Evolutionary conservation across 768 basidiomycete genomes (phyloP).

Genomic region (Amanita exitialis): DNA sequence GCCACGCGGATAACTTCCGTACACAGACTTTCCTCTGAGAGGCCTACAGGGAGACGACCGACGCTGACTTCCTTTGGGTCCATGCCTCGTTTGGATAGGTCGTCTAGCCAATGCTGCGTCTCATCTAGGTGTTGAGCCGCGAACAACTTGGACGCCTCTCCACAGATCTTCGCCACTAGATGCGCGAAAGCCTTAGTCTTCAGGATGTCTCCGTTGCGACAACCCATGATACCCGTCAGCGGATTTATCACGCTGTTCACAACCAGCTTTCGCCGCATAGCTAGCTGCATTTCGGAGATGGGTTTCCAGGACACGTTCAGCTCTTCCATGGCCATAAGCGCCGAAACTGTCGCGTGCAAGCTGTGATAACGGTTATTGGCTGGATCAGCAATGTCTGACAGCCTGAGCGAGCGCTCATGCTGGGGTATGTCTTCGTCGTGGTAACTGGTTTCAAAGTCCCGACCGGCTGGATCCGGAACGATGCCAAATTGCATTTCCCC

Average conservation of each 20-base stretch:
- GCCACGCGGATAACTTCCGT: constrained; percentile 52
- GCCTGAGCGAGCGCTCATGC: constrained; percentile 30
- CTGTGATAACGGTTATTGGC: constrained; percentile 38
- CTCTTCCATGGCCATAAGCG: constrained; percentile 41
- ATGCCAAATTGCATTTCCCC: constrained; percentile 75
- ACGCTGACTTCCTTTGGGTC: constrained; percentile 16
- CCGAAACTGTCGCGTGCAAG: constrained; percentile 60
- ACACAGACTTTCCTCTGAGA: constrained; percentile 36
- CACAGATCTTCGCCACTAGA: constrained; percentile 45
- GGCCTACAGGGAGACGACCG: constrained; percentile 33
- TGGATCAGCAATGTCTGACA: constrained; percentile 44
- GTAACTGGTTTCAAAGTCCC: constrained; percentile 53
- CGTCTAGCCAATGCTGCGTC: constrained; percentile 21
- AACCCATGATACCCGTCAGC: constrained; percentile 71
- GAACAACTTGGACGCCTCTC: constrained; percentile 60
- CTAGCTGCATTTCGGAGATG: constrained; percentile 53
- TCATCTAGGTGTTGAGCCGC: constrained; percentile 37
- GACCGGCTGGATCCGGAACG: constrained; percentile 53
- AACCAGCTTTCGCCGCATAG: constrained; percentile 72
- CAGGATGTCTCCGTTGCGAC: constrained; percentile 72
- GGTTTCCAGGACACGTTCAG: constrained; percentile 60
- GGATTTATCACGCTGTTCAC: constrained; percentile 81
- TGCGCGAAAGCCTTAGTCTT: constrained; percentile 27
- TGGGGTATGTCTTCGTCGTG: constrained; percentile 21
- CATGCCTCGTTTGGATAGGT: constrained; percentile 18